Evolutionary conservation across 176 grass and related monocot species (phyloP), one percentile per base, ranked within the genome.

Genomic region (Zoysia pacifica): DNA sequence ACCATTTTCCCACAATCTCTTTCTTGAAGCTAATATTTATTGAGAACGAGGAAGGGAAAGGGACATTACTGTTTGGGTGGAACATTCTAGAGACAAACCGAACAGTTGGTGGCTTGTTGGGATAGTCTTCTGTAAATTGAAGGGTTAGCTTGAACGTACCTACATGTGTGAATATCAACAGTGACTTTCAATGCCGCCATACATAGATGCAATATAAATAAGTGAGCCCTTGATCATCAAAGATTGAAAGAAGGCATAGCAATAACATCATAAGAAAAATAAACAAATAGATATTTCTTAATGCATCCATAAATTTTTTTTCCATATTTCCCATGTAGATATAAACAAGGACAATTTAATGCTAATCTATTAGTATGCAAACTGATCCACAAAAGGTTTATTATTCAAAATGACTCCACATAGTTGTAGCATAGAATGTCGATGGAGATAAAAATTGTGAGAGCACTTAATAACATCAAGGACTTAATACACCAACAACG

Each of bases 61-160:
- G 50, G 62, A 79, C 2, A 76, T 92, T 89, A 98, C 96, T 99
- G 50, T 99, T 99, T 85, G 96, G 96, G 79, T 99, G 96, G 69
- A 99, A 99, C 92, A 99, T 93, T 64, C 96, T 91, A 36, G 96
- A 99, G 58, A 95, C 88, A 87, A 99, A 99, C 49, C 90, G 86
- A 77, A 99, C 96, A 85, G 86, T 91, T 37, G 96, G 96, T n/a
- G 96, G 96, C 67, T 99, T 99, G 88, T 99, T 99, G 2, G 96
- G 96, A 74, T 99, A 99, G 86, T 99, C 96, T 85, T 99, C 96
- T 62, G 86, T 84, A 78, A 99, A 95, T 82, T 95, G 90, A 79
- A 99, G 68, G 20, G 88, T 91, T 83, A 99, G 83, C 89, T 99
- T 99, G 84, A 99, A 99, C 72, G 96, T 99, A 67, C 96, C 96